phyloP scores from a whole-genome alignment of 345 rosid species.

The Psidium guajava region DNA sequence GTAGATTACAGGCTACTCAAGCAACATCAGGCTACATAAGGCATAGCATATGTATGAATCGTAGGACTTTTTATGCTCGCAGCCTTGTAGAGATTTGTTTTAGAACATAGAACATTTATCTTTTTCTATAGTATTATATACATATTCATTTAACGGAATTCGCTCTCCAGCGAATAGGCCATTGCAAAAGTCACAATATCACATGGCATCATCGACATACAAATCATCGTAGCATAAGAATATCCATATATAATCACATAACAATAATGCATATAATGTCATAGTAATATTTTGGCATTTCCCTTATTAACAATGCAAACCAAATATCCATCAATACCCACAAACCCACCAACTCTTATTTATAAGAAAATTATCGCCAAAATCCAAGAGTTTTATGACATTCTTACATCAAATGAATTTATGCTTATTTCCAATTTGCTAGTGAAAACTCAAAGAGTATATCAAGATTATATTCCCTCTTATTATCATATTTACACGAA shows the following conservation, averaged over 20 bases:
- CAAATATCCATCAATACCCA: neutral
- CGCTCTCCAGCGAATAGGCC: neutral
- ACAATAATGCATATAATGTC: neutral
- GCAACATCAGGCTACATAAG: neutral
- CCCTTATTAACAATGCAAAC: too few species aligned
- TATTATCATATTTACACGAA: neutral
- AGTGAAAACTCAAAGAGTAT: neutral
- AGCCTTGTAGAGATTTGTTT: neutral
- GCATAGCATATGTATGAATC: neutral
- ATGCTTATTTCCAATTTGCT: neutral
- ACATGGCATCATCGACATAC: neutral
- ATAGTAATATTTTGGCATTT: neutral
- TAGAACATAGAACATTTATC: neutral
- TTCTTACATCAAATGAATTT: neutral
- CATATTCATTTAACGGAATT: neutral
- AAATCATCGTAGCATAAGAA: too few species aligned
- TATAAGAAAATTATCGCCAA: neutral
- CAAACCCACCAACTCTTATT: neutral
- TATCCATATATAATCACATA: too few species aligned
- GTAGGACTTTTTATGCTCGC: neutral
- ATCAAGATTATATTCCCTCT: neutral
- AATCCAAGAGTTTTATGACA: neutral
- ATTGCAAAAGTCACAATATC: neutral
- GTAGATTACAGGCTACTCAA: neutral
- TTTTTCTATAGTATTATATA: neutral